Evolutionary conservation across 495 filamentous ascomycete species (phyloP).

Genomic region (Xylaria palmicola): DNA sequence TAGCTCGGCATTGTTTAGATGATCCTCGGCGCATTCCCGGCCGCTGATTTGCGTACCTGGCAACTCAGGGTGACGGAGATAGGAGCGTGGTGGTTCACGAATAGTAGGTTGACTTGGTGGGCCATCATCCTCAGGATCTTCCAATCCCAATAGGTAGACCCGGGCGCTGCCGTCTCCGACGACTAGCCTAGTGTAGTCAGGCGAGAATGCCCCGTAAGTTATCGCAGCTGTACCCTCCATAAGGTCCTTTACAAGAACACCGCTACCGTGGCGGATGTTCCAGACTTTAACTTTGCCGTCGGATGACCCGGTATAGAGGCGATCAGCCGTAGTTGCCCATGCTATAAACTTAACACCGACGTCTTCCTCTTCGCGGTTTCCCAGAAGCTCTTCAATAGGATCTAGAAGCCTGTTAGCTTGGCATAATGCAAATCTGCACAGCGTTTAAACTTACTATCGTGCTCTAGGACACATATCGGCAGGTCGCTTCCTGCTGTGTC

Average conservation of each 20-base stretch:
- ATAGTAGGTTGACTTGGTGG: conserved; percentile 24
- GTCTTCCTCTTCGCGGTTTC: conserved; percentile 65
- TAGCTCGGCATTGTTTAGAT: conserved; percentile 33
- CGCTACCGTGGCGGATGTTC: conserved; percentile 61
- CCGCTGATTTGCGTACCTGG: conserved; percentile 18
- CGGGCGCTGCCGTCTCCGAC: conserved; percentile 75
- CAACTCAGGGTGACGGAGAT: conserved; percentile 46
- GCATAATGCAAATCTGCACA: not conserved
- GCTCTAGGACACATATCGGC: conserved; percentile 65
- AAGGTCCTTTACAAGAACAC: conserved; percentile 63
- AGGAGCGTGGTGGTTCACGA: conserved; percentile 39
- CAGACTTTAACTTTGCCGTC: conserved; percentile 86
- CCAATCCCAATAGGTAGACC: conserved; percentile 58
- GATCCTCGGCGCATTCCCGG: conserved; percentile 21
- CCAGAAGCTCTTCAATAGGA: conserved; percentile 61
- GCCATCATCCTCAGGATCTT: conserved; percentile 43
- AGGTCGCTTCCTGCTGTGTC: conserved; percentile 60
- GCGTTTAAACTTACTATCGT: conserved; percentile 50
- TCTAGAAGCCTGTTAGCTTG: conserved; percentile 28
- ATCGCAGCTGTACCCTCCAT: conserved; percentile 51
- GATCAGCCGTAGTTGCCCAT: conserved; percentile 69
- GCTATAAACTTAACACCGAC: conserved; percentile 77
- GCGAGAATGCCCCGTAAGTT: conserved; percentile 68
- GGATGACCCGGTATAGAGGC: conserved; percentile 86
- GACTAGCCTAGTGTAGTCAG: conserved; percentile 67